A percentile compares a stretch with the other conserved stretches of the same genome.
Conservation (phyloP, 2,329 filamentous ascomycete species). For the Penicillium olsonii region DNA sequence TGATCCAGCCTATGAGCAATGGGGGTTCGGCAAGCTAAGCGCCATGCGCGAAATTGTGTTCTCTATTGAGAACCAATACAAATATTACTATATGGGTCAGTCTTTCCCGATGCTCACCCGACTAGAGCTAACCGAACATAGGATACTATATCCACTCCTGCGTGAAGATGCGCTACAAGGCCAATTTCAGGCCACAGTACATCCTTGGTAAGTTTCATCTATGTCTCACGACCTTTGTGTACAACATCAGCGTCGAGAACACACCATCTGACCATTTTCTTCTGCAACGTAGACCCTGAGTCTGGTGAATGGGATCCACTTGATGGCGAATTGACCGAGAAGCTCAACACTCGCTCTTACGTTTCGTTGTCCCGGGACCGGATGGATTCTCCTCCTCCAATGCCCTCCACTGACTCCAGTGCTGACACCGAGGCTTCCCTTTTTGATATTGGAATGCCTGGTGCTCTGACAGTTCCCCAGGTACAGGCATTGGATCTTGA, state of each 20-base stretch:
- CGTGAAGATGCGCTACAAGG: slow-evolving; percentile 56
- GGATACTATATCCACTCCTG: slow-evolving; percentile 64
- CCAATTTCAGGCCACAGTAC: slow-evolving; percentile 48
- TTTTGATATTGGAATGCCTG: slow-evolving; percentile 50
- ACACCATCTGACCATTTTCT: slow-evolving; percentile 4
- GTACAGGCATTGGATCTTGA: slow-evolving; percentile 46
- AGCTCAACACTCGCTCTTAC: slow-evolving; percentile 46
- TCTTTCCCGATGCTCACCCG: background rate
- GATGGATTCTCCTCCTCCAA: slow-evolving; percentile 12
- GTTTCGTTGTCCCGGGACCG: slow-evolving; percentile 48
- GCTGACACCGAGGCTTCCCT: slow-evolving; percentile 46
- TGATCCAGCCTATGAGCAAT: slow-evolving; percentile 61
- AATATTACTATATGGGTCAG: slow-evolving; percentile 66
- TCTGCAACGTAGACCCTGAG: slow-evolving; percentile 45
- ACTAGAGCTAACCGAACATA: slow-evolving; percentile 21
- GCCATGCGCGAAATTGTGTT: slow-evolving; percentile 62
- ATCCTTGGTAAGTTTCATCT: slow-evolving; percentile 44
- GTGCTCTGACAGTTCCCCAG: slow-evolving; percentile 46
- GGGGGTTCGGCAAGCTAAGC: slow-evolving; percentile 64
- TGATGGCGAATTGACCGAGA: slow-evolving; percentile 42
- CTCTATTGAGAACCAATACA: slow-evolving; percentile 55
- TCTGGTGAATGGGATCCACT: slow-evolving; percentile 48
- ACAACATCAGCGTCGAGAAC: background rate
- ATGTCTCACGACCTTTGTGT: background rate
- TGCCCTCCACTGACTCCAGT: slow-evolving; percentile 14